Percentiles rank a stretch among this genome's conserved stretches.
These are phyloP conservation scores for Trichoderma afroharzianum DNA, from an alignment of 2,329 filamentous ascomycete genomes.

Conservation along the genomic window DNA sequence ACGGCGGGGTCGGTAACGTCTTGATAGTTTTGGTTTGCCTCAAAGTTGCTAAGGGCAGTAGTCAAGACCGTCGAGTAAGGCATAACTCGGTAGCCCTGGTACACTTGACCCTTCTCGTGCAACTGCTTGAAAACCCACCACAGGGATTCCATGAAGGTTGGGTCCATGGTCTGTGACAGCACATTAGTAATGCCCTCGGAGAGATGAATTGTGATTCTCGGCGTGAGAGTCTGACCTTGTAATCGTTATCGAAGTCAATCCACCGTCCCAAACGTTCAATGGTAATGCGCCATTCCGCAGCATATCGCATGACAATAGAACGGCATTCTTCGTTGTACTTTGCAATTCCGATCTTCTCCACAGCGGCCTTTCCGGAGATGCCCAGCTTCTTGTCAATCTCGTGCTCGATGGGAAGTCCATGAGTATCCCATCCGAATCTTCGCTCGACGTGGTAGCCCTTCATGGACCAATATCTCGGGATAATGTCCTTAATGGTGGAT, in stretches of 20 bases:
- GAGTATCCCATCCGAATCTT: conserved; percentile 91
- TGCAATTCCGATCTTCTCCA: conserved; percentile 78
- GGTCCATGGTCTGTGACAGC: conserved; percentile 72
- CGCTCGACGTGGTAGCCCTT: conserved; percentile 90
- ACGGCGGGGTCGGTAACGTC: conserved; percentile 88
- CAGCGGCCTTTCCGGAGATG: conserved; percentile 82
- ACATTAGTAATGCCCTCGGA: not conserved
- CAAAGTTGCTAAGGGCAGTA: conserved; percentile 88
- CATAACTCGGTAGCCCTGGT: conserved; percentile 89
- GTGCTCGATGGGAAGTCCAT: conserved; percentile 91
- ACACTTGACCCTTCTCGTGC: conserved; percentile 84
- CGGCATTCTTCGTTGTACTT: conserved; percentile 91
- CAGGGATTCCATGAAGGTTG: conserved; percentile 89
- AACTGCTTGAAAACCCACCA: conserved; percentile 98
- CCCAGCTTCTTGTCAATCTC: conserved; percentile 96
- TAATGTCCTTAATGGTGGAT: conserved; percentile 96
- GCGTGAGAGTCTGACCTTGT: conserved; percentile 59
- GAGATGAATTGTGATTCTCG: no score
- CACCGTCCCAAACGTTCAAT: conserved; percentile 87
- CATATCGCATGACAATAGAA: conserved; percentile 89
- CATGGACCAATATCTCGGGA: conserved; percentile 96
- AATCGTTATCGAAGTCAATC: conserved; percentile 98
- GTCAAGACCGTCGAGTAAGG: conserved; percentile 89
- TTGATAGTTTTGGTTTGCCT: conserved; percentile 92
- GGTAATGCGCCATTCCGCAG: conserved; percentile 80